Base-by-base conservation (phyloP, 768 basidiomycete genomes). In the Lyophyllum semitale region DNA sequence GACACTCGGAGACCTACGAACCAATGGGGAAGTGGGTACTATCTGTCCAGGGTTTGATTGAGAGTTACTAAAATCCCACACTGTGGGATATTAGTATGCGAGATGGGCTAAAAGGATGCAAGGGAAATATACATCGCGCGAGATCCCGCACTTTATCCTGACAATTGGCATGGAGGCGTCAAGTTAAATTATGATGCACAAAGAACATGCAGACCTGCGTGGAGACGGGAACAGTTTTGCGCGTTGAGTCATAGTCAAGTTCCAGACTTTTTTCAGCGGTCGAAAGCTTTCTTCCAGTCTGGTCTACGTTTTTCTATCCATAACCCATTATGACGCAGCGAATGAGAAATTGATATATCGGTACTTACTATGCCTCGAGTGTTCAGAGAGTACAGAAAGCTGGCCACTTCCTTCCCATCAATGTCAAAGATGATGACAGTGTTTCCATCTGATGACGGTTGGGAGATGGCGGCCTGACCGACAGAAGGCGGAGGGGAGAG, bases 341-440 rank as follows among this genome's bases (percentile, higher is more conserved):
- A 37, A 51, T 18, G 15, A n/a, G 7, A 20, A 22, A 13, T 17
- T 8, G 18, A 6, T 18, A 13, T 25, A 12, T 1, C 33, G 20
- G 47, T 8, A 51, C 76, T 62, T 49, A 85, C 85, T 67, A 86
- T 63, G 48, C 74, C 73, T 42, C 85, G 74, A 50, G 70, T 67
- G 35, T 70, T 72, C 43, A 84, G 54, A 5, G 75, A 68, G 30
- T 74, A 60, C 52, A 72, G 54, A 49, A 87, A 81, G 44, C 72
- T 72, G 23, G 65, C 52, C 4, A 77, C 32, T 22, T 70, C 66
- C 23, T 62, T 57, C 25, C 60, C 65, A 15, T 68, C 61, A 35
- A 87, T 57, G 13, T 69, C 53, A 63, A 83, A 84, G 2, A 68
- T 65, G 45, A 79, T 62, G 8, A 67, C 58, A 8, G 46, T 51